These are phyloP conservation scores for Colletotrichum spaethianum DNA, from an alignment of 2,329 filamentous ascomycete genomes.

Conservation along the genomic window DNA sequence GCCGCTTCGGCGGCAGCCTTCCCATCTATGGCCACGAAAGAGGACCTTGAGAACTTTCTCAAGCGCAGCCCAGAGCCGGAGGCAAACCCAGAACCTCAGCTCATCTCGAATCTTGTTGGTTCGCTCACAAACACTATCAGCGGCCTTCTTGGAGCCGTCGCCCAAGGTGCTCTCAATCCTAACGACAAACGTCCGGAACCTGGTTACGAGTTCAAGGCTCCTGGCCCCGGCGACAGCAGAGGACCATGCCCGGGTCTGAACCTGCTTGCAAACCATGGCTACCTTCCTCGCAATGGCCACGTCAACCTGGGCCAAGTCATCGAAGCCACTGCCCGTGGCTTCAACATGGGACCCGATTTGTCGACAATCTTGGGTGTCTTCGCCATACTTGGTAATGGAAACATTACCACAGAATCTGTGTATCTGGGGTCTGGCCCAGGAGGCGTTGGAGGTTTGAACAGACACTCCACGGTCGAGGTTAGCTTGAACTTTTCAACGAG, in stretches of 20 bases:
- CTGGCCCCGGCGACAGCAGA: slow-evolving; percentile 17
- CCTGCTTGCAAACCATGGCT: slow-evolving; percentile 60
- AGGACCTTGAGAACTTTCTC: slow-evolving; percentile 15
- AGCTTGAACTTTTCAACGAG: not conserved
- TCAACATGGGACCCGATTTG: slow-evolving; percentile 27
- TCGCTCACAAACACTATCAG: slow-evolving; percentile 21
- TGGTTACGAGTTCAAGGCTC: slow-evolving; percentile 28
- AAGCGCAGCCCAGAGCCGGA: slow-evolving; percentile 23
- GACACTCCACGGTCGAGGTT: slow-evolving; percentile 36
- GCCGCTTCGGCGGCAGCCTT: slow-evolving; percentile 24
- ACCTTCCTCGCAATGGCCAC: slow-evolving; percentile 56
- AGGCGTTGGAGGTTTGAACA: slow-evolving; percentile 29
- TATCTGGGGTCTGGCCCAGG: slow-evolving; percentile 28
- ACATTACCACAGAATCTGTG: slow-evolving; percentile 31
- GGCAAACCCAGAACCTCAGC: slow-evolving; percentile 23
- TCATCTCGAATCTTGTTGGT: not conserved
- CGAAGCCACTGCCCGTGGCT: slow-evolving; percentile 31
- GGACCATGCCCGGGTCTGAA: slow-evolving; percentile 60
- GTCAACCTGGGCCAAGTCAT: slow-evolving; percentile 34
- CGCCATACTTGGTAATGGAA: slow-evolving; percentile 1
- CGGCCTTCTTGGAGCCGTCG: slow-evolving; percentile 33
- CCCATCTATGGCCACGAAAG: slow-evolving; percentile 18
- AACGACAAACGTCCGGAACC: slow-evolving; percentile 27
- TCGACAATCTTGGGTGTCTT: slow-evolving; percentile 28
- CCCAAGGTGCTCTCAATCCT: slow-evolving; percentile 16